Percentiles rank a stretch among this genome's conserved stretches.
Conservation (phyloP, 768 basidiomycete genomes). For the Hygrophorus pudorinus region DNA sequence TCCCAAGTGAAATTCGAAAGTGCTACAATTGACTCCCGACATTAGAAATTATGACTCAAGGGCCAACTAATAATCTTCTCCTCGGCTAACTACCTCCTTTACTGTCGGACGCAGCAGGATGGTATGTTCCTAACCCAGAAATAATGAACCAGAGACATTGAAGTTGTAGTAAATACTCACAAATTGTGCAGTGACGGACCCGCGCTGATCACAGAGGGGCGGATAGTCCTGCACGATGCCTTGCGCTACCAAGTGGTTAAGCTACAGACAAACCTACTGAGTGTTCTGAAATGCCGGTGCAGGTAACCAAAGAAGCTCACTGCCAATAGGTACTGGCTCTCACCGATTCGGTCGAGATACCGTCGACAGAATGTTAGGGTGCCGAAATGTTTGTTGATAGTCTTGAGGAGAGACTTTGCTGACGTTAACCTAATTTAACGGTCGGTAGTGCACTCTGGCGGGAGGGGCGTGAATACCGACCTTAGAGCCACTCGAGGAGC, state of each 20-base stretch:
- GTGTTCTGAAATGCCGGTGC: not conserved
- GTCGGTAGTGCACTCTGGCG: constrained; percentile 6
- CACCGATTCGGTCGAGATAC: constrained; percentile 88
- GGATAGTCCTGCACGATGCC: constrained; percentile 90
- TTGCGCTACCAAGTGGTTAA: constrained; percentile 83
- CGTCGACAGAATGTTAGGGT: constrained; percentile 93
- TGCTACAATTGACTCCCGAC: no score
- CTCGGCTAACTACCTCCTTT: constrained; percentile 78
- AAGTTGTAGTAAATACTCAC: constrained; percentile 29
- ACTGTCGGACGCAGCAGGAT: constrained; percentile 79
- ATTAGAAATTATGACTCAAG: no score
- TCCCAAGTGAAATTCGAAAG: no score
- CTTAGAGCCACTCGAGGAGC: constrained; percentile 66
- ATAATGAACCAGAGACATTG: constrained; percentile 1
- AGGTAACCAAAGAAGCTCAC: constrained; percentile 32
- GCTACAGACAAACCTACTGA: constrained; percentile 28
- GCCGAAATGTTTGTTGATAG: constrained; percentile 88
- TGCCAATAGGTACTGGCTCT: constrained; percentile 87
- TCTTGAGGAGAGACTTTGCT: constrained; percentile 79
- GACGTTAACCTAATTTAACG: constrained; percentile 51
- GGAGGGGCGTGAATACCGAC: constrained; percentile 29
- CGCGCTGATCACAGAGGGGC: constrained; percentile 77
- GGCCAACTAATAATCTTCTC: constrained; percentile 64
- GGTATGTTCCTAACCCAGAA: constrained; percentile 60
- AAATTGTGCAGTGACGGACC: constrained; percentile 92